Conservation (phyloP, 83 land plant genomes). For the Diphasiastrum complanatum region DNA sequence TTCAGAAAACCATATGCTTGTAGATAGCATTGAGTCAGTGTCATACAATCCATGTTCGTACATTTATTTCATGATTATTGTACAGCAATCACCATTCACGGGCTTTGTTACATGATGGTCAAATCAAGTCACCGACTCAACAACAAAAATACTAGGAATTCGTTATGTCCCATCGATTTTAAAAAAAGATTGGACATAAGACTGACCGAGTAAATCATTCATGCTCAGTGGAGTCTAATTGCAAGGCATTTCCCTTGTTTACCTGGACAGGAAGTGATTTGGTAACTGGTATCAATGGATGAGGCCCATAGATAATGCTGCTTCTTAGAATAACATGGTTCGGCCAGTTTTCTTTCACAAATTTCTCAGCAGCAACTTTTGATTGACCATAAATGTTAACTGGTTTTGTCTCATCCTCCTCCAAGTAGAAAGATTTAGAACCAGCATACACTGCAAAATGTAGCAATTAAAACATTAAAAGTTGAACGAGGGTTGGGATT, state of each 20-base stretch:
- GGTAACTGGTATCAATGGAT: constrained; percentile 62
- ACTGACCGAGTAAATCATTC: neutral
- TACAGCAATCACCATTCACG: too few species aligned
- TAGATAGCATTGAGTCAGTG: too few species aligned
- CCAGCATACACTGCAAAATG: constrained; percentile 74
- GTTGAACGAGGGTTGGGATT: too few species aligned
- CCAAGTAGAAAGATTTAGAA: constrained; percentile 66
- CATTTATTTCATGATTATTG: too few species aligned
- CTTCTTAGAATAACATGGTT: constrained; percentile 79
- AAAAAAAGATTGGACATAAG: too few species aligned
- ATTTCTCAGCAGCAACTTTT: constrained; percentile 70
- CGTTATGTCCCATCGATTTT: too few species aligned
- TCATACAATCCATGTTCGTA: too few species aligned
- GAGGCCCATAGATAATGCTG: constrained; percentile 93
- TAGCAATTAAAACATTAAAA: too few species aligned
- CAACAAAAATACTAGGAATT: too few species aligned
- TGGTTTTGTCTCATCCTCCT: constrained; percentile 78
- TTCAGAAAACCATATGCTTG: too few species aligned
- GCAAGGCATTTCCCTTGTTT: neutral
- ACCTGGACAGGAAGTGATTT: constrained; percentile 94
- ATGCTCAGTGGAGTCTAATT: neutral
- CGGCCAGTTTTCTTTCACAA: constrained; percentile 38
- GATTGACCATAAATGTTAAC: constrained; percentile 85
- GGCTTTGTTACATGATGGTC: too few species aligned
- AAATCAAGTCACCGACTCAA: too few species aligned